phyloP scores from a whole-genome alignment of 345 rosid species.

The Nephelium lappaceum region DNA sequence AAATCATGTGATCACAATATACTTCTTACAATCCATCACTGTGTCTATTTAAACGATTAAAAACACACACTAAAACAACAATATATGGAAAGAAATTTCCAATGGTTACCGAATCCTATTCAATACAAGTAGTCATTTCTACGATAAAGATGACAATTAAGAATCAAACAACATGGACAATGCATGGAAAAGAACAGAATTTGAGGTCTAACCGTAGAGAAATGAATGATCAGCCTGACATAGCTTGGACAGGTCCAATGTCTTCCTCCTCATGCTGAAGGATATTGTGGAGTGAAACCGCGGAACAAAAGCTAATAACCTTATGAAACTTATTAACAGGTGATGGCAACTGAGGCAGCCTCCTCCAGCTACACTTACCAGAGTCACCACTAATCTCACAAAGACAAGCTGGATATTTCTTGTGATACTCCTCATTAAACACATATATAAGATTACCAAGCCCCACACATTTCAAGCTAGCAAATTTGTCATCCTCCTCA shows the following conservation, averaged over 20 bases:
- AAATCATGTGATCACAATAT: not conserved
- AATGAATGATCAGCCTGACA: constrained; percentile 11
- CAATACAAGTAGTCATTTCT: not conserved
- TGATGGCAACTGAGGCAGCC: constrained; percentile 66
- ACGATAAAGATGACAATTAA: not conserved
- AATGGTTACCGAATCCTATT: not conserved
- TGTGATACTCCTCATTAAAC: constrained; percentile 76
- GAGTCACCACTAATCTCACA: constrained; percentile 55
- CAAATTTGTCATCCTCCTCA: constrained; percentile 72
- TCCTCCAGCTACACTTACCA: constrained; percentile 65
- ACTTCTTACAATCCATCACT: not conserved
- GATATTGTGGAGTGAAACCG: constrained; percentile 47
- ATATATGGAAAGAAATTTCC: not conserved
- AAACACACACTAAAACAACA: not conserved
- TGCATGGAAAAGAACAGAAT: not conserved
- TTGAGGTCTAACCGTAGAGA: constrained; percentile 10
- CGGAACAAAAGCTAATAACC: constrained; percentile 77
- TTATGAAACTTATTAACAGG: constrained; percentile 87
- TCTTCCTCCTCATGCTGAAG: constrained; percentile 39
- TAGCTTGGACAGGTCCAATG: constrained; percentile 16
- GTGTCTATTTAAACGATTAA: not conserved
- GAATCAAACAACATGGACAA: not conserved
- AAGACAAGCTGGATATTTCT: constrained; percentile 84
- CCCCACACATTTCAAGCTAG: constrained; percentile 85
- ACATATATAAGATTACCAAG: constrained; percentile 72